Evolutionary conservation across 257 asterid species (phyloP).

Genomic region (Scutellaria minor): DNA sequence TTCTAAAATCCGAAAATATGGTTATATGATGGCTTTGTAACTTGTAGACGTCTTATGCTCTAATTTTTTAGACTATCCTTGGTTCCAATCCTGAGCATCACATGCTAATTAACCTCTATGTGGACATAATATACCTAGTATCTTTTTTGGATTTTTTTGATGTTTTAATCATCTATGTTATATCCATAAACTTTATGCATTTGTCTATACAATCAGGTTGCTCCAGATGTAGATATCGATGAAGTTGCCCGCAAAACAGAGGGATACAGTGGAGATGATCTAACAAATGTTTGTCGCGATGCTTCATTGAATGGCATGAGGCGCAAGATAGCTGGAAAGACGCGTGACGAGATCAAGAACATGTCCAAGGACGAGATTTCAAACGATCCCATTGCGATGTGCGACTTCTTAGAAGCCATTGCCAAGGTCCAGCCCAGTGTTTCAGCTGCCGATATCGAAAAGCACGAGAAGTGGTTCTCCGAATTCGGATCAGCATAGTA

Average conservation of each 20-base stretch:
- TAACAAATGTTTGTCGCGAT: constrained; percentile 92
- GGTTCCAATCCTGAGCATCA: neutral
- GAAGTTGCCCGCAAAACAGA: constrained; percentile 92
- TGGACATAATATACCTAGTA: too few relatives aligned
- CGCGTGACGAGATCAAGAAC: constrained; percentile 86
- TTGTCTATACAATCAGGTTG: constrained; percentile 57
- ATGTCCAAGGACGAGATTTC: constrained; percentile 95
- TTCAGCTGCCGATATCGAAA: constrained; percentile 88
- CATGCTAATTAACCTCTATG: neutral
- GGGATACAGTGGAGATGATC: constrained; percentile 98
- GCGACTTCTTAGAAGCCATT: constrained; percentile 88
- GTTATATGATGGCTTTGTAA: too few relatives aligned
- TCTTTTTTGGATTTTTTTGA: neutral
- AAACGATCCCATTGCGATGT: constrained; percentile 92
- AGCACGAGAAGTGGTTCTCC: constrained; percentile 91
- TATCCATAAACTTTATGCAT: neutral
- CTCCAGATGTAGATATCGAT: constrained; percentile 88
- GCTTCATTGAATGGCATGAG: constrained; percentile 96
- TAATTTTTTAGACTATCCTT: too few relatives aligned
- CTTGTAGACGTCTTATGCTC: too few relatives aligned
- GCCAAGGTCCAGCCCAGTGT: constrained; percentile 95
- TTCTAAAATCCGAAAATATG: too few relatives aligned
- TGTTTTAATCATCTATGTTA: neutral
- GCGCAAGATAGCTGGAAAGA: constrained; percentile 89
- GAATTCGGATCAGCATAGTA: constrained; percentile 89